Evolutionary conservation across 2,329 filamentous ascomycete species (phyloP).

Genomic region (Tolypocladium tropicale): DNA sequence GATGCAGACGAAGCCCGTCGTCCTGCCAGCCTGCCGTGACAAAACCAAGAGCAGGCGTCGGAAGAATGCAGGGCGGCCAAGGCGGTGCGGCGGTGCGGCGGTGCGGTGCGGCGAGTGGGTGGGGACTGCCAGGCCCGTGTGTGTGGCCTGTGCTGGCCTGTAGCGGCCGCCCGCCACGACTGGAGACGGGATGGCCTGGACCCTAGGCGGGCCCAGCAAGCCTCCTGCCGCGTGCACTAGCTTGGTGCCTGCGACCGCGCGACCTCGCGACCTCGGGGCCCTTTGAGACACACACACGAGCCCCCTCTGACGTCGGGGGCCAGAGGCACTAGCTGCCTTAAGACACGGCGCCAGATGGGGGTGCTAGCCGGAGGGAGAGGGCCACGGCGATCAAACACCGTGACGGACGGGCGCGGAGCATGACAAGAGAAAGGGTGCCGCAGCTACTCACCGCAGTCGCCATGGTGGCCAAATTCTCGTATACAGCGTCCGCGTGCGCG

Average conservation of each 20-base stretch:
- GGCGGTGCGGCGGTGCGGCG: background rate
- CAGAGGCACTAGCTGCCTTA: background rate
- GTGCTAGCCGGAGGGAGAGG: constrained; percentile 1
- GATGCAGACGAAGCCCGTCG: constrained; percentile 3
- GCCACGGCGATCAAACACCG: background rate
- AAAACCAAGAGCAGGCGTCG: constrained; percentile 1
- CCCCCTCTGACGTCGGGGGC: constrained; percentile 24
- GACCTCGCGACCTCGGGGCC: constrained; percentile 17
- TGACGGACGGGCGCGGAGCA: constrained; percentile 1
- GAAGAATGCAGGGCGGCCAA: background rate
- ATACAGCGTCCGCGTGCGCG: background rate
- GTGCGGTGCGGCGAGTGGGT: background rate
- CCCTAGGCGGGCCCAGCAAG: constrained; percentile 18
- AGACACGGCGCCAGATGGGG: background rate
- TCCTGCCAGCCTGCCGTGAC: background rate
- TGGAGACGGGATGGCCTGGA: constrained; percentile 1
- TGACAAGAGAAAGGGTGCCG: background rate
- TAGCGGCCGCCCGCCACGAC: background rate
- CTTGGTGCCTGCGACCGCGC: constrained; percentile 5
- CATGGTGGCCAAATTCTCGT: constrained; percentile 17
- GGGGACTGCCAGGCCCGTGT: background rate
- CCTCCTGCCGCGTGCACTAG: constrained; percentile 16
- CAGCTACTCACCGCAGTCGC: constrained; percentile 25
- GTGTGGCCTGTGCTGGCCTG: background rate
- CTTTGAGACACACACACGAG: constrained; percentile 24